Base-by-base conservation (phyloP, 148 eudicot species). In the Cornus controversa region DNA sequence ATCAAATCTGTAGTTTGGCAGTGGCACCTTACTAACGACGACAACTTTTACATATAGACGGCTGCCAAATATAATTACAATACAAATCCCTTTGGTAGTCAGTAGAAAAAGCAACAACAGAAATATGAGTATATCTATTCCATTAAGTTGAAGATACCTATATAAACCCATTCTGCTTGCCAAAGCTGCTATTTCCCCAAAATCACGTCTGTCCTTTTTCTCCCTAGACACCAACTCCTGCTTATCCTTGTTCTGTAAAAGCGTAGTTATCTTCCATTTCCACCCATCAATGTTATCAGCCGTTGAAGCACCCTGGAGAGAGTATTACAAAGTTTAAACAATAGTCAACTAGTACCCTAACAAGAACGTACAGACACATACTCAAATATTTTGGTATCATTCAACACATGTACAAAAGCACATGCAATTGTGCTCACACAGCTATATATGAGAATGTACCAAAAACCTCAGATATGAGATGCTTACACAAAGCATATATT, bases 1-100 rank as follows among this genome's bases (percentile, higher is more conserved):
- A 80, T 96, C 99, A 88, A 90, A 96, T 76, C 99, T 87, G 87
- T 96, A 93, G 82, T 96, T 93, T 36, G 99, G 99, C 86, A 96
- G 79, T 36, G 98, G 98, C 18, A 82, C 87, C 85, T 96, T 96
- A 80, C 99, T 96, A 74, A 93, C 93, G 25, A 92, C 99, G 13
- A 96, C 88, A 36, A 96, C 95, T 88, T 89, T 96, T 68, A 75
- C 72, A 75, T 96, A 96, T 8, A 92, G 87, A 81, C 86, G 92
- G 86, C 99, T 96, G 98, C 91, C 80, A 85, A 67, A 80, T 63
- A 60, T 23, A 66, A 72, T 58, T 66, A 10, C 14, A 53, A 26
- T 79, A 37, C 34, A 78, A 40, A 67, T 78, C 29, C 31, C 25
- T 54, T 37, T 31, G 68, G 69, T 58, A 57, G 28, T 15, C 8